These are phyloP conservation scores for Eimeria acervulina DNA, from an alignment of 169 alveolate genomes.

Conservation along the genomic window DNA sequence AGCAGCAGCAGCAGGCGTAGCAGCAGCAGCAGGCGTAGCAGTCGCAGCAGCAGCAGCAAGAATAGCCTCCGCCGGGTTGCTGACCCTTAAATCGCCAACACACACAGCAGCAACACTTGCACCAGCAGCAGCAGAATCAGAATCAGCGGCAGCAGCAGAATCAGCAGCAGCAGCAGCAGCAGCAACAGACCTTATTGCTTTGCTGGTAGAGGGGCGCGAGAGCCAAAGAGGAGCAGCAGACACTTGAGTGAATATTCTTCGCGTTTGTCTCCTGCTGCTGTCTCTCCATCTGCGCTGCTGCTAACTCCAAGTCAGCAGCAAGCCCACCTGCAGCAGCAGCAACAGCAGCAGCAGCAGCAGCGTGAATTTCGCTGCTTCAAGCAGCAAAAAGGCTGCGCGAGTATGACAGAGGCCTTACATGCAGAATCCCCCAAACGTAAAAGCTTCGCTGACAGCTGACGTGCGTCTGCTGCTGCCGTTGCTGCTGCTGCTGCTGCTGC, in stretches of 20 bases:
- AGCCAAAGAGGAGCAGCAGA: too few species aligned
- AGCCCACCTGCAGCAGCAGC: not conserved
- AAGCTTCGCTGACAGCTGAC: too few species aligned
- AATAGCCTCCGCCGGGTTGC: not conserved
- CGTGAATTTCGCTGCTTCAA: not conserved
- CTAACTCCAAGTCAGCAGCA: not conserved
- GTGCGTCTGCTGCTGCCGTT: too few species aligned
- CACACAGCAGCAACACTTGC: not conserved
- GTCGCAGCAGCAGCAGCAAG: constrained; percentile 7
- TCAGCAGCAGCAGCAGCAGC: constrained; percentile 2
- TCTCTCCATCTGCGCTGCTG: not conserved
- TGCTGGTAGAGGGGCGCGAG: not conserved
- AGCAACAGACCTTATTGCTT: not conserved
- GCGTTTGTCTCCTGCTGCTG: not conserved
- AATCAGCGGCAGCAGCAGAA: not conserved
- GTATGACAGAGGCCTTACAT: too few species aligned
- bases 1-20: not conserved
- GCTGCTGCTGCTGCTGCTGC: too few species aligned
- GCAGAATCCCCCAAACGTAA: too few species aligned
- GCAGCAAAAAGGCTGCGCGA: not conserved
- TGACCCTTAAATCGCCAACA: not conserved
- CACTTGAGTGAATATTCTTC: too few species aligned
- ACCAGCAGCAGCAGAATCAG: constrained; percentile 4
- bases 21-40: too few species aligned
- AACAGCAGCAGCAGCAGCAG: constrained; percentile 29